Evolutionary conservation across 805 yeast genomes (phyloP).

Genomic region (Debaryomyces tyrocola): DNA sequence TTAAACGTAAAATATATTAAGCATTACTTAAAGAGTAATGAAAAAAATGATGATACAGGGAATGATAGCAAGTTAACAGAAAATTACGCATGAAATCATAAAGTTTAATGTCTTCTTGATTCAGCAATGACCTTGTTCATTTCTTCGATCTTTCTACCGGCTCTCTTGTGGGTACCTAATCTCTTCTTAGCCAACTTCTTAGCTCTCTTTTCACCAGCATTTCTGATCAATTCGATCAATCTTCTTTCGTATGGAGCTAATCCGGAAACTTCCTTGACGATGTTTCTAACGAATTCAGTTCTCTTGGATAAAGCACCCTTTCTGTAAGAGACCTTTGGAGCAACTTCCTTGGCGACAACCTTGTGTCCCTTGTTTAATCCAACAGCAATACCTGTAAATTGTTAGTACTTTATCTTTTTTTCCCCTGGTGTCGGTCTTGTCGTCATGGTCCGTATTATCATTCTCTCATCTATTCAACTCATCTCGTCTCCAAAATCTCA

Average conservation of each 20-base stretch:
- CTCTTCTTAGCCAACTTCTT: conserved; percentile 99
- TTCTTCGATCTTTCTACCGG: conserved; percentile 99
- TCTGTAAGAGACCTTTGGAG: conserved; percentile 81
- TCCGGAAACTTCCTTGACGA: conserved; percentile 97
- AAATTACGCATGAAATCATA: conserved; percentile 1
- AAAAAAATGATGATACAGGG: conserved; percentile 8
- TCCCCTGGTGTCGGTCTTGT: background rate
- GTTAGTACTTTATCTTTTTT: conserved; percentile 30
- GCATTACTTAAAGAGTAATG: conserved; percentile 4
- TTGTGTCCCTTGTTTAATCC: conserved; percentile 99
- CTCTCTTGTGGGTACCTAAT: conserved; percentile 99
- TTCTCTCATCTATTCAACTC: background rate
- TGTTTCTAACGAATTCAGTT: conserved; percentile 91
- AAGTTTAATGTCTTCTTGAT: conserved; percentile 83
- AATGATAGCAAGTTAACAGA: background rate
- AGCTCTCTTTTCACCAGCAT: conserved; percentile 99
- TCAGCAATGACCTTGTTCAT: conserved; percentile 95
- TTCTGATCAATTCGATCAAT: conserved; percentile 98
- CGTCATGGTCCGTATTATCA: no score
- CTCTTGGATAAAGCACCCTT: conserved; percentile 97
- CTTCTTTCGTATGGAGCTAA: conserved; percentile 99
- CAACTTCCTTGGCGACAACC: conserved; percentile 78
- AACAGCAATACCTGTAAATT: conserved; percentile 77
- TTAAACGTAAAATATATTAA: conserved; percentile 8
- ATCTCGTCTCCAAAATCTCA: no score